Base-by-base conservation (phyloP, 1,284 basidiomycete species). In the Moesziomyces sp. region DNA sequence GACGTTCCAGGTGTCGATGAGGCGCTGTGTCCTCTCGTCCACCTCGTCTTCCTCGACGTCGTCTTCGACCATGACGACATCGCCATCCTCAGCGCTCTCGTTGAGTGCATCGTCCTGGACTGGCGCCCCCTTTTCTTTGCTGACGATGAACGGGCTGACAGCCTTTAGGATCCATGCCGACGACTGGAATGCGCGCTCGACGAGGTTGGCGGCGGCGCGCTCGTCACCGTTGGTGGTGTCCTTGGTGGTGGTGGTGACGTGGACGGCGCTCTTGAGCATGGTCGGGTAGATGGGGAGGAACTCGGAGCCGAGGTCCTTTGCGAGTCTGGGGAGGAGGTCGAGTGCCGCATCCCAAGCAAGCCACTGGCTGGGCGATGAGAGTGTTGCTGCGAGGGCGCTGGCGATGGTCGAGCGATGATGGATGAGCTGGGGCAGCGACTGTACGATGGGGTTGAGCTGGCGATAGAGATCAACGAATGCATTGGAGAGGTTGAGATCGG, bases 251-350 rank as follows among this genome's bases (percentile, higher is more conserved):
- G 76, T 79, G 19, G 82, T 79, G 23, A 76, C 67, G 34, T 75
- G 70, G 3, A 84, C 60, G 28, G 78, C 64, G n/a, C 79, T 77
- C 14, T 50, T 56, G 6, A 83, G 71, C 26, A 69, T 57, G n/a
- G 50, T 52, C 1, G 79, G 75, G 43, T 79, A 83, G 57, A 80
- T 71, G n/a, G 80, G 82, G 16, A 82, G 40, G 52, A 83, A 83
- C 63, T 83, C 81, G 16, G 76, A 68, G 9, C 75, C 73, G 16
- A 83, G 64, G 28, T 84, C 83, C 26, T 73, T 74, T 4, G 82
- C 80, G 14, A 84, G 73, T n/a, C 81, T 75, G 0, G 82, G 81
- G n/a, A 83, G 58, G 11, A 84, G 74, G 46, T 84, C 83, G 28
- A 84, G 68, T 1, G 76, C 68, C 11, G 81, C 79, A 52, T 83